Evolutionary conservation across 2,329 filamentous ascomycete genomes (phyloP).

Genomic region (Sphaerulina musiva): DNA sequence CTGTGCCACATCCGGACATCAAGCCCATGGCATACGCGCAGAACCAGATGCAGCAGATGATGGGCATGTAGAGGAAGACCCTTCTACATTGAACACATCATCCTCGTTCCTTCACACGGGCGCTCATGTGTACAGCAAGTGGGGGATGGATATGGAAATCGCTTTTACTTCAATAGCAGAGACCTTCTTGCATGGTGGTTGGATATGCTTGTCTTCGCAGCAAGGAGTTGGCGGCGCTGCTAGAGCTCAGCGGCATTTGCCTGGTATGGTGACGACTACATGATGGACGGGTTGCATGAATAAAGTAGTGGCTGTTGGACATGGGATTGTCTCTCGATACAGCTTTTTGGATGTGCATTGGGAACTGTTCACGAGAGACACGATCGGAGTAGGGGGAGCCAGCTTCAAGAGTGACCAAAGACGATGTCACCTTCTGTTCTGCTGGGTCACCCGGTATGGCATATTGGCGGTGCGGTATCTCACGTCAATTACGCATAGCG

Average conservation of each 20-base stretch:
- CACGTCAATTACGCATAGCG: no score
- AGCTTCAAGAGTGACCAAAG: not conserved
- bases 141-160: not conserved
- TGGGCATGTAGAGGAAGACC: slow-evolving; percentile 37
- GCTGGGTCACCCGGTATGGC: no score
- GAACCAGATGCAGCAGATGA: slow-evolving; percentile 70
- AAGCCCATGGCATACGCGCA: slow-evolving; percentile 90
- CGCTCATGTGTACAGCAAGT: not conserved
- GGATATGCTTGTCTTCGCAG: not conserved
- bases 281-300: not conserved
- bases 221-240: slow-evolving; percentile 2
- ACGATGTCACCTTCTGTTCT: no score
- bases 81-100: not conserved
- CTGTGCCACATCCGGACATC: slow-evolving; percentile 91
- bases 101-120: no score
- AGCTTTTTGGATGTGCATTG: not conserved
- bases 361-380: not conserved
- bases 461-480: no score
- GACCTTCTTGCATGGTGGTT: not conserved
- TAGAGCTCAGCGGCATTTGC: not conserved
- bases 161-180: not conserved
- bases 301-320: not conserved
- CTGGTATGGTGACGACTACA: not conserved
- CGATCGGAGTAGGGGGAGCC: not conserved
- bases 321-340: not conserved